Base-by-base conservation (phyloP, 2,329 filamentous ascomycete species). In the Purpureocillium lavendulum region DNA sequence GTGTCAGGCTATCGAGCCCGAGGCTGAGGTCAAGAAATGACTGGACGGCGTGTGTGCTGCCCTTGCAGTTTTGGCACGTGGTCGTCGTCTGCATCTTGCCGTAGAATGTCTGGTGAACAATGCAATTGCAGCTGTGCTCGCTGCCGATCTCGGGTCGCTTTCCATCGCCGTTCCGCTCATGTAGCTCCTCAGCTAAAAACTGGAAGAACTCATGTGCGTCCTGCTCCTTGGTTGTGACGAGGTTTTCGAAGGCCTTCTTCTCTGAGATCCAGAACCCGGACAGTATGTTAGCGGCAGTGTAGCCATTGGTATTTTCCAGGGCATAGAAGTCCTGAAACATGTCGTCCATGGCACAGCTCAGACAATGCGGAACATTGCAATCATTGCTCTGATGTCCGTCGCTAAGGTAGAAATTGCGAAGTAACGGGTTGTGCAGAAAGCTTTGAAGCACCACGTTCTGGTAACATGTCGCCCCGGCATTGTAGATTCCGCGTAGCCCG, bases 131-230 rank as follows among this genome's bases (percentile, higher is more conserved):
- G 49, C 64, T 75, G 53, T 77, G 74, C 53, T 78, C 75, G 46
- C 70, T 76, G 45, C 67, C 73, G 37, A 57, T 73, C 56, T 73
- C 77, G 24, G 75, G 74, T 50, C 68, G 75, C 54, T 80, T 82
- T 30, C 75, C 74, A 47, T 85, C 81, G 12, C 81, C 81, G 50
- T 89, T 92, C 31, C 87, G 76, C 55, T 84, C 79, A 56, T 96
- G 90, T 13, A 98, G 72, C 52, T 92, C 86, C 64, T 96, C 90
- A 29, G 94, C 83, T 28, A 97, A 75, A 55, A 94, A 96, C 57
- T 95, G 88, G 60, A 96, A 94, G 64, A 94, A 97, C 59, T 97
- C 90, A 57, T 97, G 90, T 1, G 90, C 90, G 56, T 97, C 90
- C 65, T 97, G 90, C 62, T 97, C 90, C 53, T 89, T 87, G 52